Evolutionary conservation across 148 eudicot genomes (phyloP).

Genomic region (Dysphania ambrosioides): DNA sequence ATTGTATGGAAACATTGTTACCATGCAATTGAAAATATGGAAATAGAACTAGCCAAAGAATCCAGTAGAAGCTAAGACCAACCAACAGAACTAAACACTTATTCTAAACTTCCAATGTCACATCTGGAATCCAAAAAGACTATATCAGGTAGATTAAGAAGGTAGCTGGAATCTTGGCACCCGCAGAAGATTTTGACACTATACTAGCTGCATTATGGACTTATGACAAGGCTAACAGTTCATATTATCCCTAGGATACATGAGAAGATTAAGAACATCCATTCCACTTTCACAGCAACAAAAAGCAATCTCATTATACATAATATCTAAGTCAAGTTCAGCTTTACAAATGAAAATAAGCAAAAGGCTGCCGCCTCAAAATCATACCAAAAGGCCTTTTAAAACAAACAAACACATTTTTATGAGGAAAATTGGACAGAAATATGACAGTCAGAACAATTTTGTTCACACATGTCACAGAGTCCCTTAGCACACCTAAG

Average conservation of each 20-base stretch:
- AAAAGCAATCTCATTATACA: neutral
- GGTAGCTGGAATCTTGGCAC: neutral
- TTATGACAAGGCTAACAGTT: neutral
- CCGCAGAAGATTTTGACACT: neutral
- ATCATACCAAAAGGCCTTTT: neutral
- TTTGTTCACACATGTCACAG: neutral
- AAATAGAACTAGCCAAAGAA: neutral
- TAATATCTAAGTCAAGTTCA: neutral
- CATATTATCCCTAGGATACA: neutral
- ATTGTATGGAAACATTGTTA: neutral
- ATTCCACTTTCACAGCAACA: constrained; percentile 5
- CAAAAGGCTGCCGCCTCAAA: neutral
- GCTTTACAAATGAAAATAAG: neutral
- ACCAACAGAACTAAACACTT: neutral
- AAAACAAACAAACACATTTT: neutral
- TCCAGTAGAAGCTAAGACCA: neutral
- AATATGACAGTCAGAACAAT: neutral
- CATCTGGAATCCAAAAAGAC: neutral
- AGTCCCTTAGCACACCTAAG: no score
- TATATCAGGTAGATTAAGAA: neutral
- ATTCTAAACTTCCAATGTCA: neutral
- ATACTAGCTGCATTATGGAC: neutral
- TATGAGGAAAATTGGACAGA: neutral
- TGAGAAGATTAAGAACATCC: neutral
- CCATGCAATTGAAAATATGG: neutral